Base-by-base conservation (phyloP, 2,329 filamentous ascomycete genomes). In the Colletotrichum paranaense region DNA sequence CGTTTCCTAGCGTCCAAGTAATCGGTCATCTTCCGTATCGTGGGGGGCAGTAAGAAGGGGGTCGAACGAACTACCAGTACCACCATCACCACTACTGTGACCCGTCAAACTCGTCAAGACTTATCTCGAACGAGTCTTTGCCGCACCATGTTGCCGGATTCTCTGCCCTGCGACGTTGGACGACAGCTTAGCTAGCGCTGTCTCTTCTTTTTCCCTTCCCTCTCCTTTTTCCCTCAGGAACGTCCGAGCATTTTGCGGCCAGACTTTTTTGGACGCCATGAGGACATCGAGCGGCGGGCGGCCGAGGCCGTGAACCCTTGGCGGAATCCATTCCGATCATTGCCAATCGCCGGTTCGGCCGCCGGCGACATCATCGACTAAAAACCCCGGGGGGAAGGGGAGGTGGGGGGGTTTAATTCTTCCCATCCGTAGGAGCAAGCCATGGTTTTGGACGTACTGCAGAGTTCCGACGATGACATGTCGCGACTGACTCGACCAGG, bases 401-500 rank as follows among this genome's bases (percentile, higher is more conserved):
- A 16, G 32, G 12, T 5, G 2, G 24, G 24, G 24, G 26, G 26
- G 26, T 1, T 38, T 16, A 3, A 16, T 38, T 38, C 35, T 38
- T 32, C 32, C 32, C 5, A 16, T 38, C 14, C 14, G 35, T 46
- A 7, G 19, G n/a, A 28, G 35, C 22, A 14, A 60, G 12, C 1
- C 58, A 14, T 24, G 26, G 5, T 38, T 46, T 42, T 22, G 14
- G 12, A 26, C 19, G 38, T 14, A 46, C 42, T 46, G 26, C 35
- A 67, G 32, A 67, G 57, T 62, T 68, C 58, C 49, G 57, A 57
- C 57, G 64, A 72, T 53, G 64, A 49, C 64, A 53, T 58, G 30
- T 30, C 22, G 24, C 32, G 38, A 62, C 24, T 62, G 59, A 62
- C 59, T 62, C 59, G 38, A 24, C n/a, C 35, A 9, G 30, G 42